Percentiles rank a stretch among this genome's conserved stretches.
phyloP scores from a whole-genome alignment of 495 filamentous ascomycete genomes.

The Aspergillus egyptiacus region DNA sequence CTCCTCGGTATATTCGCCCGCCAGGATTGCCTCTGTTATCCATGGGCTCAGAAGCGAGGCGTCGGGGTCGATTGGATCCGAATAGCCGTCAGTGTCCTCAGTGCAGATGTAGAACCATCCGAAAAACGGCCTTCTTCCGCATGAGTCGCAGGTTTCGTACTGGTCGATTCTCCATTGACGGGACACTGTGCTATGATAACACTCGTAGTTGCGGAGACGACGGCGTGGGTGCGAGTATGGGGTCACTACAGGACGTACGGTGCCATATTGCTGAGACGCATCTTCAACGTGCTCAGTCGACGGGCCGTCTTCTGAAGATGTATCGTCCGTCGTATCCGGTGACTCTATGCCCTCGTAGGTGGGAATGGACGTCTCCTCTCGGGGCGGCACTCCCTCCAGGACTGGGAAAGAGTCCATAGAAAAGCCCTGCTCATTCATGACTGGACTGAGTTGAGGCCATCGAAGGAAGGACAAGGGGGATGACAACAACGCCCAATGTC shows the following conservation, averaged over 20 bases:
- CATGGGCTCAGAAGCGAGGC: constrained; percentile 32
- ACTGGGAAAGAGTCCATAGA: neutral
- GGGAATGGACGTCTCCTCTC: neutral
- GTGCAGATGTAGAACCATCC: constrained; percentile 66
- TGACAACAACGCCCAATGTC: neutral
- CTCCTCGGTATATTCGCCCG: constrained; percentile 45
- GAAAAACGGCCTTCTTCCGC: constrained; percentile 39
- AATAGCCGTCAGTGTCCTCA: constrained; percentile 41
- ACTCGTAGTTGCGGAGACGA: constrained; percentile 1
- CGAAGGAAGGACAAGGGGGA: neutral
- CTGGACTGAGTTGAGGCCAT: neutral
- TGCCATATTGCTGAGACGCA: neutral
- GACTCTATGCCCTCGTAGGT: neutral
- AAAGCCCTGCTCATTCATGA: neutral
- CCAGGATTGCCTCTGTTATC: constrained; percentile 42
- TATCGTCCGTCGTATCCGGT: neutral
- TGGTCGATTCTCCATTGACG: constrained; percentile 12
- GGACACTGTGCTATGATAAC: constrained; percentile 14
- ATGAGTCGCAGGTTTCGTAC: constrained; percentile 45
- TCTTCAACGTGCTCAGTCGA: neutral
- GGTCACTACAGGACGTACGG: neutral
- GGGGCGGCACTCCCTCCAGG: constrained; percentile 1
- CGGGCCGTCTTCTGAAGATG: neutral
- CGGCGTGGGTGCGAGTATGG: neutral
- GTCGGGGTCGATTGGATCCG: constrained; percentile 18